Evolutionary conservation across 192 early-diverging fungal genomes (phyloP).

Genomic region (Glomus cerebriforme): DNA sequence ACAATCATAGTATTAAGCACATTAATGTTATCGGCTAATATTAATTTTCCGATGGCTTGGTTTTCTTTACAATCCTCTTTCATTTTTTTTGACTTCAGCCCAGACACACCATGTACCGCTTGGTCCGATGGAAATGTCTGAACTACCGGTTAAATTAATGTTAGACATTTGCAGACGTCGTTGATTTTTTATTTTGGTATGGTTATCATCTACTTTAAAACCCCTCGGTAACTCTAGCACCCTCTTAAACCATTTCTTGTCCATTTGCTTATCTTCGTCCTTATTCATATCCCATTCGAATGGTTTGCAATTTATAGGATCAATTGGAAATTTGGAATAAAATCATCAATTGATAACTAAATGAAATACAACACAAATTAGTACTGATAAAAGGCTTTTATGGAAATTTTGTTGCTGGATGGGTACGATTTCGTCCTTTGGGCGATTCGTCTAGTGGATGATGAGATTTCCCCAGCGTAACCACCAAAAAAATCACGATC

Average conservation of each 20-base stretch:
- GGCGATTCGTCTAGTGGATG: too few species aligned
- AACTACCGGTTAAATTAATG: neutral
- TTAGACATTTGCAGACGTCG: neutral
- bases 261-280: conserved; percentile 5
- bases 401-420: too few species aligned
- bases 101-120: neutral
- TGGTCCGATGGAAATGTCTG: conserved; percentile 23
- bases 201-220: conserved; percentile 9
- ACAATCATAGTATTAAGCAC: neutral
- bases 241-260: conserved; percentile 2
- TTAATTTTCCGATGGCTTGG: conserved; percentile 4
- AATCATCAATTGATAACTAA: conserved; percentile 8
- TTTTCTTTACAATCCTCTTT: neutral
- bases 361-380: neutral
- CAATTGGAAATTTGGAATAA: neutral
- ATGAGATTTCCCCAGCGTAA: too few species aligned
- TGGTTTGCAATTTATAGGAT: neutral
- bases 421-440: too few species aligned
- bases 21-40: neutral
- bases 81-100: neutral
- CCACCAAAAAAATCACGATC: too few species aligned
- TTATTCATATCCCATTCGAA: conserved; percentile 4
- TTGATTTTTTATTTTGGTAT: conserved; percentile 12
- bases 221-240: conserved; percentile 4
- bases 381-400: too few species aligned